A percentile compares a stretch with the other conserved stretches of the same genome.
Evolutionary conservation across 768 basidiomycete species (phyloP).

Genomic region (Russula abietina): DNA sequence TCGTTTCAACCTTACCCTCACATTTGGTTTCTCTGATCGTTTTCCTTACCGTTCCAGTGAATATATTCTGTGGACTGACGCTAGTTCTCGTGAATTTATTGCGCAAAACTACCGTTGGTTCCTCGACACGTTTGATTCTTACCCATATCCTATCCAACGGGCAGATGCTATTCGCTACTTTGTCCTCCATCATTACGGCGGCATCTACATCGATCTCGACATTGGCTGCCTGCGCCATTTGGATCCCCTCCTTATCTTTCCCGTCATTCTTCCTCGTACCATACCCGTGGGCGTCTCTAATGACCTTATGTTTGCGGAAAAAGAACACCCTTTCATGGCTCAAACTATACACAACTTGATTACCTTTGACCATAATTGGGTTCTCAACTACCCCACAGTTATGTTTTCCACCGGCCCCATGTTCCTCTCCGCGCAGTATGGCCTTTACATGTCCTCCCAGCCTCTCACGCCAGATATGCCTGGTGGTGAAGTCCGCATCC

Average conservation of each 20-base stretch:
- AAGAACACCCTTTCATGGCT: constrained; percentile 80
- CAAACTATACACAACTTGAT: constrained; percentile 89
- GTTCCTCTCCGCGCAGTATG: constrained; percentile 95
- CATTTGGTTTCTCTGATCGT: constrained; percentile 6
- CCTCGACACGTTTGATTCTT: constrained; percentile 87
- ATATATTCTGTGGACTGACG: constrained; percentile 98
- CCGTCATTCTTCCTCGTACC: constrained; percentile 89
- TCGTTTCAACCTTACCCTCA: constrained; percentile 34
- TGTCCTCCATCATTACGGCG: constrained; percentile 91
- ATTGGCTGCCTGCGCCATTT: constrained; percentile 85
- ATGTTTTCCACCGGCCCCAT: constrained; percentile 99
- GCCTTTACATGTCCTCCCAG: constrained; percentile 71
- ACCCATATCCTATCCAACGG: constrained; percentile 87
- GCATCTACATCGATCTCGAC: constrained; percentile 94
- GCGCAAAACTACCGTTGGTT: constrained; percentile 86
- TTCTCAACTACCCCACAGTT: constrained; percentile 97
- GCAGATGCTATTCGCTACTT: constrained; percentile 99
- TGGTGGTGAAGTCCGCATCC: constrained; percentile 74
- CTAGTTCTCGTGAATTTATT: constrained; percentile 83
- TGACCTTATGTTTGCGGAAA: constrained; percentile 91
- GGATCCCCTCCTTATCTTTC: constrained; percentile 79
- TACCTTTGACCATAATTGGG: constrained; percentile 88
- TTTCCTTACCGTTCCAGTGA: constrained; percentile 49
- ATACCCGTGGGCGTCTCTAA: constrained; percentile 97
- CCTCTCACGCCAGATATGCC: constrained; percentile 46